phyloP scores from a whole-genome alignment of 768 basidiomycete species.

The Clitopilus hobsonii region DNA sequence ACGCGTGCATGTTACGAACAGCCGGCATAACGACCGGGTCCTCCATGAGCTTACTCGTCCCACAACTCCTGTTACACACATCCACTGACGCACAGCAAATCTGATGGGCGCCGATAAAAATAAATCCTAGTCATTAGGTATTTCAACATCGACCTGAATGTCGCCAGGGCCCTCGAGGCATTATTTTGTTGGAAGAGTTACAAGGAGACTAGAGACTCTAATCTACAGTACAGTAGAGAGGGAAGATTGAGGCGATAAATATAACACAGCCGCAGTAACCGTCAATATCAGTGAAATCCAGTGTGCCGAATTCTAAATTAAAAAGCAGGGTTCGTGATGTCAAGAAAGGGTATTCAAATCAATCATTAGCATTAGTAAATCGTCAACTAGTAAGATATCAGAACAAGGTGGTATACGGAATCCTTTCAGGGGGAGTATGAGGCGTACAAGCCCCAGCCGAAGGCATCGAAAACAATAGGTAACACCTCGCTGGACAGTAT shows the following conservation, averaged over 20 bases:
- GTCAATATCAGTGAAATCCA: too few relatives aligned
- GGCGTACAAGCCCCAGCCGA: slow-evolving; percentile 62
- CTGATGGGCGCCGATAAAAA: background rate
- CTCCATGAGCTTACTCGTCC: background rate
- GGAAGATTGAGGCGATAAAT: too few relatives aligned
- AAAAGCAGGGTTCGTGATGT: background rate
- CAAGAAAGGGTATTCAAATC: background rate
- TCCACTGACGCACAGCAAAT: background rate
- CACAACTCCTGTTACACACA: background rate
- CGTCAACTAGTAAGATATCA: slow-evolving; percentile 1
- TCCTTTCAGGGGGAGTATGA: slow-evolving; percentile 6
- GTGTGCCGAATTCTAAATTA: background rate
- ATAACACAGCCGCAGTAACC: too few relatives aligned
- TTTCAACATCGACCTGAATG: too few relatives aligned
- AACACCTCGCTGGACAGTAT: slow-evolving; percentile 56
- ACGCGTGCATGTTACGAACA: background rate
- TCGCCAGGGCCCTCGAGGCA: too few relatives aligned
- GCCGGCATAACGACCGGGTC: background rate
- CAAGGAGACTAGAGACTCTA: too few relatives aligned
- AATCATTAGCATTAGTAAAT: background rate
- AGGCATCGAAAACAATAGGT: slow-evolving; percentile 62
- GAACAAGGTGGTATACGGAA: background rate
- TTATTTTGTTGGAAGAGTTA: too few relatives aligned
- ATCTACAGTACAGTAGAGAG: too few relatives aligned
- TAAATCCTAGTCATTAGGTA: background rate